Evolutionary conservation across 129 eudicot genomes (phyloP).

Genomic region (Oenanthe sinensis): DNA sequence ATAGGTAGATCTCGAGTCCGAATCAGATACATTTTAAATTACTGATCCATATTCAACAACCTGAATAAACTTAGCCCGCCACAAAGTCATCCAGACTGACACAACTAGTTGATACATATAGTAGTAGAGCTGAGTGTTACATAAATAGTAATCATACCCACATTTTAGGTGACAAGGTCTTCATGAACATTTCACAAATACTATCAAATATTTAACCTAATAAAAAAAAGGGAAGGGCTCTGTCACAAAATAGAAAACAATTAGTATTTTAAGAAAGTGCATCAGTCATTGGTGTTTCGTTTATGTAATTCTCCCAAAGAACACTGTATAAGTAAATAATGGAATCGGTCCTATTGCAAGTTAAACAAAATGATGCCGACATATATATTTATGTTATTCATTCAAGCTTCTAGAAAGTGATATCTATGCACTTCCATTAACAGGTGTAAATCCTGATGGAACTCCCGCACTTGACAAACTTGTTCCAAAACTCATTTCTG

Average conservation of each 20-base stretch:
- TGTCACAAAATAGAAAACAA: neutral
- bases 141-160: neutral
- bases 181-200: neutral
- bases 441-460: too few species aligned
- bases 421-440: too few species aligned
- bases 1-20: neutral
- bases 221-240: neutral
- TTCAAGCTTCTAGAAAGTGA: too few species aligned
- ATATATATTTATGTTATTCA: too few species aligned
- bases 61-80: neutral
- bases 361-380: too few species aligned
- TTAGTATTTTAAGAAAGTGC: neutral
- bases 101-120: neutral
- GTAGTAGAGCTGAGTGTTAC: neutral
- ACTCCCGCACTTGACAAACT: too few species aligned
- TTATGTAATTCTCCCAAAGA: neutral
- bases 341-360: too few species aligned
- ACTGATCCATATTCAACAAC: neutral
- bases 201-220: neutral
- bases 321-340: too few species aligned
- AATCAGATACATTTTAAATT: neutral
- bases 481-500: too few species aligned
- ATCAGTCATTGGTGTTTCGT: neutral
- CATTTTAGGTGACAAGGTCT: neutral
- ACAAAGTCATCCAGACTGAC: neutral